phyloP scores from a whole-genome alignment of 2,329 filamentous ascomycete species.

The Penicillium sp. region DNA sequence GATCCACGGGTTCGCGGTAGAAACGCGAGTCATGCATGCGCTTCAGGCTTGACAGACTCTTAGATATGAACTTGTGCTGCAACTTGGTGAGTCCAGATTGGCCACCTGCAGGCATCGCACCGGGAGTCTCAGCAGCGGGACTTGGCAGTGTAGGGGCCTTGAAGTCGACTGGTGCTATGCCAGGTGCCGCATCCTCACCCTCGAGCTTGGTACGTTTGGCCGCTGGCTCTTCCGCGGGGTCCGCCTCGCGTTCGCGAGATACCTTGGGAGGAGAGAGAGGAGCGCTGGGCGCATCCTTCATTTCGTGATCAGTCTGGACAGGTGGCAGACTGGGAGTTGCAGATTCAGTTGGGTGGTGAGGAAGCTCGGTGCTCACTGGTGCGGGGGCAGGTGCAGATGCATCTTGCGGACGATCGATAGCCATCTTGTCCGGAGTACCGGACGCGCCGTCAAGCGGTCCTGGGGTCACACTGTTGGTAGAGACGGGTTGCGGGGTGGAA shows the following conservation, averaged over 20 bases:
- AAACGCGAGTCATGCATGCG: constrained; percentile 75
- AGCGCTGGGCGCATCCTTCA: constrained; percentile 54
- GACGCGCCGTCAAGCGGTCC: constrained; percentile 6
- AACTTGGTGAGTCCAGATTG: constrained; percentile 37
- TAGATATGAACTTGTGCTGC: constrained; percentile 42
- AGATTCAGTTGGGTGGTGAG: constrained; percentile 31
- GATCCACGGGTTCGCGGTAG: constrained; percentile 74
- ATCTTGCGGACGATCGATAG: constrained; percentile 19
- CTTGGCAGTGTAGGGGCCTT: constrained; percentile 45
- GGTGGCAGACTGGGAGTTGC: constrained; percentile 15
- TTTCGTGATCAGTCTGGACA: constrained; percentile 44
- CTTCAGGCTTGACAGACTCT: constrained; percentile 55
- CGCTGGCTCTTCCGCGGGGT: constrained; percentile 58
- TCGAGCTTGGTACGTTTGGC: constrained; percentile 79
- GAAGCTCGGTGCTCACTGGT: constrained; percentile 31
- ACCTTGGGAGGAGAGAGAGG: constrained; percentile 55
- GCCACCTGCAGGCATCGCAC: constrained; percentile 11
- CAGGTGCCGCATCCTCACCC: constrained; percentile 43
- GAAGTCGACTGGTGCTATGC: constrained; percentile 40
- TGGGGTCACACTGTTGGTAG: constrained; percentile 6
- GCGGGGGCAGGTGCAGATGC: constrained; percentile 1
- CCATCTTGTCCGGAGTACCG: constrained; percentile 17
- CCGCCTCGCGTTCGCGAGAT: constrained; percentile 72
- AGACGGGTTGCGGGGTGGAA: background rate
- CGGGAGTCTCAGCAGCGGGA: constrained; percentile 27